Base-by-base conservation (phyloP, 768 basidiomycete species). In the Dendrothele bispora region DNA sequence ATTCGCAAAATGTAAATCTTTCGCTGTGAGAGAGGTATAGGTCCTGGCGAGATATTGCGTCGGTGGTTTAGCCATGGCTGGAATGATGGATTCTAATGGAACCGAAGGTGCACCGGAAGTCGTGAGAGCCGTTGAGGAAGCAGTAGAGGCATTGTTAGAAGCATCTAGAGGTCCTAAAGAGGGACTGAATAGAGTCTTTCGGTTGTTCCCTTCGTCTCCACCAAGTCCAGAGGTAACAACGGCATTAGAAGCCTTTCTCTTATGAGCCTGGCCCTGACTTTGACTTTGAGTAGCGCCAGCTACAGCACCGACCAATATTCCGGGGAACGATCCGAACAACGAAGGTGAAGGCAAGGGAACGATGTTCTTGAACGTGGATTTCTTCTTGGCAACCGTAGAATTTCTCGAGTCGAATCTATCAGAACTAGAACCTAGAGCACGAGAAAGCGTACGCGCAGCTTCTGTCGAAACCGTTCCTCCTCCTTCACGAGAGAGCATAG, bases 61-160 rank as follows among this genome's bases (percentile, higher is more conserved):
- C 0, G 91, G 90, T 0, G 90, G 91, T 59, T 89, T 90, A 15
- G 87, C 74, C 8, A 70, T 82, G 1, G 78, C 84, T 0, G 91
- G 89, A 35, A 93, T 88, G 52, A 94, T 93, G 10, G 84, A 86
- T 58, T 91, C 88, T 8, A 91, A 70, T 4, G 88, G 85, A 7
- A 89, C 88, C 2, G 77, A 79, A 44, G 50, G 45, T 4, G 43
- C 44, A 17, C 24, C 30, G 27, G 37, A 22, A 47, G 26, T 36
- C 26, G 41, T 45, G 61, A 0, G 66, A 55, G 51, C 73, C 73
- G 37, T 53, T 58, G 45, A 49, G 32, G 43, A 73, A 78, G n/a
- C 52, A 58, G 18, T 37, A 18, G 17, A 17, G n/a, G 21, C 27
- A 20, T 8, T 38, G 24, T 15, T 32, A 35, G 27, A 14, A 36